Percentiles rank a stretch among this genome's conserved stretches.
Evolutionary conservation across 495 filamentous ascomycete genomes (phyloP).

Genomic region (Stereocaulon alpinum): DNA sequence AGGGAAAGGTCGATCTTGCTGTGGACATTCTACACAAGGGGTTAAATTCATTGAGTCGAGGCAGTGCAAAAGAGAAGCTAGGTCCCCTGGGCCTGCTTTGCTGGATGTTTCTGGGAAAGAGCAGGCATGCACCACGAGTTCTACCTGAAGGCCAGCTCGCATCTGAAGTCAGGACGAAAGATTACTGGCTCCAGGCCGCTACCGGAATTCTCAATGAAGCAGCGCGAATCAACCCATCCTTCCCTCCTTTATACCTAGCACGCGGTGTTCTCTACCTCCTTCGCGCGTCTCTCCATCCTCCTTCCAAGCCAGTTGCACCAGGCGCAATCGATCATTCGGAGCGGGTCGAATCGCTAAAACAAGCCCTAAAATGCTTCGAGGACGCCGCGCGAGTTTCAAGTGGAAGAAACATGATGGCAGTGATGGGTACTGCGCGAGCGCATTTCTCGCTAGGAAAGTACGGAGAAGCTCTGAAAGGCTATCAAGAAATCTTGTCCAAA

Average conservation of each 20-base stretch:
- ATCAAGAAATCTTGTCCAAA: constrained; percentile 75
- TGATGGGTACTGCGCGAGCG: constrained; percentile 74
- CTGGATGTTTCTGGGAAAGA: constrained; percentile 89
- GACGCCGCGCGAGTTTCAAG: constrained; percentile 76
- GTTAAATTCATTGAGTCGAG: constrained; percentile 58
- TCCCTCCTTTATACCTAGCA: constrained; percentile 80
- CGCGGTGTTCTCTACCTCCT: constrained; percentile 82
- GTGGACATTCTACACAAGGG: constrained; percentile 88
- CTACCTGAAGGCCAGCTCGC: constrained; percentile 48
- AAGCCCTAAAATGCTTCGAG: constrained; percentile 83
- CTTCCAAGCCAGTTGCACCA: constrained; percentile 51
- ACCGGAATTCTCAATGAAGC: constrained; percentile 88
- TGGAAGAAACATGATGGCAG: constrained; percentile 79
- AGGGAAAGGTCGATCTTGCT: constrained; percentile 81
- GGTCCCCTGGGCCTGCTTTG: constrained; percentile 74
- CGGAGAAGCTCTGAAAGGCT: constrained; percentile 67
- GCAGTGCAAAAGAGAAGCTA: constrained; percentile 71
- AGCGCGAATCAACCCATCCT: constrained; percentile 82
- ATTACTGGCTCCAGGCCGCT: constrained; percentile 82
- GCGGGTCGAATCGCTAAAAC: constrained; percentile 65
- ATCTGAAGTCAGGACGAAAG: constrained; percentile 77
- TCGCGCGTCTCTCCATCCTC: constrained; percentile 71
- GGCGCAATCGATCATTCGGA: constrained; percentile 60
- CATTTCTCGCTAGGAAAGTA: constrained; percentile 76
- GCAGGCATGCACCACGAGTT: constrained; percentile 76